Evolutionary conservation across 1,284 basidiomycete species (phyloP), one percentile per base, ranked within the genome.

Genomic region (Fomitopsis palustris): DNA sequence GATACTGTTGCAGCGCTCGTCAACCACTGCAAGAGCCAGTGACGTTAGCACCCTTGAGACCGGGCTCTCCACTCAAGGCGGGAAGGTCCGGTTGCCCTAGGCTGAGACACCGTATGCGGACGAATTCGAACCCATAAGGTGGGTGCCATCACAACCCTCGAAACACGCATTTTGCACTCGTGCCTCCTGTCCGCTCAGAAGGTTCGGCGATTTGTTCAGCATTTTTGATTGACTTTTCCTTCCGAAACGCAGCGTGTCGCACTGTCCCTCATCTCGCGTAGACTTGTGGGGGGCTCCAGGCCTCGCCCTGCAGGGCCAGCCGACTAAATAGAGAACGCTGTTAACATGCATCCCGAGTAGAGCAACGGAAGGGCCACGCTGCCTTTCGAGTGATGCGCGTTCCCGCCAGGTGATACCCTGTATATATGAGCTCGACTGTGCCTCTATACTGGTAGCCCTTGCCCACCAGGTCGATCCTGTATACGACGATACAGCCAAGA

Each of bases 401-500:
- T 64, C 45, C 57, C 51, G 57, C 39, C 60, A 65, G 64, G 62
- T 63, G 59, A 59, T 23, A 37, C 35, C 35, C 35, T 37, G 33
- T 64, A 62, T 61, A 66, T 59, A 63, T 56, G 56, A 61, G 43
- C 31, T 49, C 27, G 27, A 49, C 57, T 52, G 43, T 52, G 58
- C 54, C 61, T 56, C 51, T 61, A 59, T 59, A 47, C 59, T 55
- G 47, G 39, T 41, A 53, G 19, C 59, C 61, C 60, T 62, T 62
- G 59, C 63, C 61, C 42, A 57, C 62, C 64, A 58, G 56, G 57
- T 62, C 59, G 56, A 53, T 49, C 55, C 63, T 56, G 37, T 55
- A 55, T 59, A 55, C 61, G 59, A 57, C 51, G 57, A 57, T 56
- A 56, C 66, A 64, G 60, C 62, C 62, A 72, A 65, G 59, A 92